Percentiles rank a stretch among this genome's conserved stretches.
These are phyloP conservation scores for Aquilaria sinensis DNA, from an alignment of 345 rosid genomes.

Conservation along the genomic window DNA sequence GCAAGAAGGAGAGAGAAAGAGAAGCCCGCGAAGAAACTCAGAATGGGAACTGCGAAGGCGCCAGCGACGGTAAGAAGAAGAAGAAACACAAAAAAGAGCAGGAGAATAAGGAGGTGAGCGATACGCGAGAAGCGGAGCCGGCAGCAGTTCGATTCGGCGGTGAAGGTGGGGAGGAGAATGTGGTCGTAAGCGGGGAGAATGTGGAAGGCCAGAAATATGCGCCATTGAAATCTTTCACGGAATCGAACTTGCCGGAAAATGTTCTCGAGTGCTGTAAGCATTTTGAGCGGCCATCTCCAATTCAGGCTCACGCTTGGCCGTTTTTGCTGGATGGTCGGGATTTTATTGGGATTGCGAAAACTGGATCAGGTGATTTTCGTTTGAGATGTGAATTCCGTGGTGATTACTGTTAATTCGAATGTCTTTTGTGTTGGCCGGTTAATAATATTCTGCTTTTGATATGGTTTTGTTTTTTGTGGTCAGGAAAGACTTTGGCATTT, in stretches of 20 bases:
- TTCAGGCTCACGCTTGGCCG: constrained; percentile 95
- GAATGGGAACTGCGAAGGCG: constrained; percentile 17
- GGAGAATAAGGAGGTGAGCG: constrained; percentile 16
- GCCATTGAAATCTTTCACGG: constrained; percentile 46
- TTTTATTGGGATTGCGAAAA: constrained; percentile 88
- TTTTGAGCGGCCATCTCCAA: constrained; percentile 76
- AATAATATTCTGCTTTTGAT: not conserved
- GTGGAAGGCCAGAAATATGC: constrained; percentile 54
- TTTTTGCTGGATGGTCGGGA: constrained; percentile 86
- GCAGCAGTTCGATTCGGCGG: constrained; percentile 6
- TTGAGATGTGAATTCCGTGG: not conserved
- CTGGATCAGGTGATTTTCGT: constrained; percentile 77
- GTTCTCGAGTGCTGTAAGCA: constrained; percentile 73
- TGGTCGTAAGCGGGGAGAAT: constrained; percentile 59
- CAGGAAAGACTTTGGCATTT: constrained; percentile 91
- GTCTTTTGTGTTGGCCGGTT: not conserved
- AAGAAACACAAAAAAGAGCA: constrained; percentile 22
- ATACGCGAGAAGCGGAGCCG: constrained; percentile 12
- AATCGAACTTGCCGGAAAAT: constrained; percentile 53
- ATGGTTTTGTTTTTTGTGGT: not conserved
- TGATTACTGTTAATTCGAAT: not conserved
- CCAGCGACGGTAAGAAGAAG: constrained; percentile 18
- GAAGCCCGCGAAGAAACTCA: constrained; percentile 8
- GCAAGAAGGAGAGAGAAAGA: not conserved
- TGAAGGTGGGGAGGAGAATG: constrained; percentile 22